Evolutionary conservation across 2,329 filamentous ascomycete genomes (phyloP).

Genomic region (Xylariomycetidae sp.): DNA sequence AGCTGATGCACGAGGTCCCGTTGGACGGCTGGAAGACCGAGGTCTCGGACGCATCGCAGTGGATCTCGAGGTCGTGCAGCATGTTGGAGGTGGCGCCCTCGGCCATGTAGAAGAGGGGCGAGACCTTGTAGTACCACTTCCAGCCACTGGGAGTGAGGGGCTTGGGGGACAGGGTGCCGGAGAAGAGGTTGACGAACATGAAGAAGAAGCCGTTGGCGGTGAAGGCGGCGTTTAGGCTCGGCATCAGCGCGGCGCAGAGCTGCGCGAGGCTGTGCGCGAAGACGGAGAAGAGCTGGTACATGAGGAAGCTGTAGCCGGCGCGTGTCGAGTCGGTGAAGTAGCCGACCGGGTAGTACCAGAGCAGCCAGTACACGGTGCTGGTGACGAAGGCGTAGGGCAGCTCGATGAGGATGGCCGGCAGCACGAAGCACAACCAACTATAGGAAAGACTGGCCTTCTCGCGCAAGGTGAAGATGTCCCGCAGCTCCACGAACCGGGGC

Average conservation of each 20-base stretch:
- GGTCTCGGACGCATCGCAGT: conserved; percentile 3
- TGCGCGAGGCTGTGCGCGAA: conserved; percentile 11
- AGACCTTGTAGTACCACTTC: conserved; percentile 15
- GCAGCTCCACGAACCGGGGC: conserved; percentile 60
- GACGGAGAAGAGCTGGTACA: conserved; percentile 56
- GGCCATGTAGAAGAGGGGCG: conserved; percentile 9
- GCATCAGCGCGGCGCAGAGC: conserved; percentile 9
- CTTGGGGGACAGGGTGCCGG: conserved; percentile 8
- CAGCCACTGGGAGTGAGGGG: conserved; percentile 12
- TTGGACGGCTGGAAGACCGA: conserved; percentile 5
- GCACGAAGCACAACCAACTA: conserved; percentile 64
- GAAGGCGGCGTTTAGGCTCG: conserved; percentile 8
- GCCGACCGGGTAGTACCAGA: conserved; percentile 52
- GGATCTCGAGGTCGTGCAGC: conserved; percentile 8
- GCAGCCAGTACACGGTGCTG: conserved; percentile 57
- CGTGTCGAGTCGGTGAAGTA: conserved; percentile 45
- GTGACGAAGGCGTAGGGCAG: conserved; percentile 62
- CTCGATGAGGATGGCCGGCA: conserved; percentile 61
- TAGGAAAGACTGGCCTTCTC: conserved; percentile 74
- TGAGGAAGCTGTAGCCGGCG: conserved; percentile 54
- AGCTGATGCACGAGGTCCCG: conserved; percentile 5
- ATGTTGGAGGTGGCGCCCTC: conserved; percentile 7
- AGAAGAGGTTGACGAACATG: conserved; percentile 25
- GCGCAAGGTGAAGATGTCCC: conserved; percentile 61
- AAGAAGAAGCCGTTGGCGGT: conserved; percentile 17